phyloP scores from a whole-genome alignment of 108 stramenopile species.

The Cyclotella baltica region DNA sequence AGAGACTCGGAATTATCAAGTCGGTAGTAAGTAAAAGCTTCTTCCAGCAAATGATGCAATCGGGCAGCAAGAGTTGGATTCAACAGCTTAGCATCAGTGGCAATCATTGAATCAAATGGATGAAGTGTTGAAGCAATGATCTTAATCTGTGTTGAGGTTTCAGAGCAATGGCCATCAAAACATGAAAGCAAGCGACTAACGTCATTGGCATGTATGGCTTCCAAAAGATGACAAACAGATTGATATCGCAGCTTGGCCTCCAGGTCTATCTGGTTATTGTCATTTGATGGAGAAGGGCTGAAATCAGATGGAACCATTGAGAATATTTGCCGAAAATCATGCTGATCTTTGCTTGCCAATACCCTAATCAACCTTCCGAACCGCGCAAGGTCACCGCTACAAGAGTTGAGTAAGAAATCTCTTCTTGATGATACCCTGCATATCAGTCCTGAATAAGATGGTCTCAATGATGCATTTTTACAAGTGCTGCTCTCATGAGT shows the following conservation, averaged over 20 bases:
- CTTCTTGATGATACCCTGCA: slow-evolving; percentile 29
- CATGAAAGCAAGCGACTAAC: neutral
- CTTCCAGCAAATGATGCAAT: slow-evolving; percentile 41
- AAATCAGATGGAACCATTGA: slow-evolving; percentile 10
- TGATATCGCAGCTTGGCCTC: slow-evolving; percentile 9
- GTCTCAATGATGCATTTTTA: neutral
- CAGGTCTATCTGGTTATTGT: neutral
- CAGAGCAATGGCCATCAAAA: slow-evolving; percentile 47
- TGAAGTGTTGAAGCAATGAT: slow-evolving; percentile 14
- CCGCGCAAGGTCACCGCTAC: slow-evolving; percentile 17
- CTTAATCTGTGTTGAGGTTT: slow-evolving; percentile 40
- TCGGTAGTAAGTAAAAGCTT: slow-evolving; percentile 45
- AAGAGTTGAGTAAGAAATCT: slow-evolving; percentile 39
- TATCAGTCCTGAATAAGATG: slow-evolving; percentile 31
- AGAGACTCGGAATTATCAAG: slow-evolving; percentile 14
- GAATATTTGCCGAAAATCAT: slow-evolving; percentile 4
- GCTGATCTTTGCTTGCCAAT: slow-evolving; percentile 20
- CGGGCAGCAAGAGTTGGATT: neutral
- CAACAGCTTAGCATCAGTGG: neutral
- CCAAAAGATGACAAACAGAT: slow-evolving; percentile 37
- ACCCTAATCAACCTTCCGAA: slow-evolving; percentile 40
- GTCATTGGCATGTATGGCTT: slow-evolving; percentile 12
- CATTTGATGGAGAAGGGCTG: neutral
- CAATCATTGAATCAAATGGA: slow-evolving; percentile 1
- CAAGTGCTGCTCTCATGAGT: slow-evolving; percentile 18